Evolutionary conservation across 1,284 basidiomycete genomes (phyloP).

Genomic region (Moesziomyces aphidis): DNA sequence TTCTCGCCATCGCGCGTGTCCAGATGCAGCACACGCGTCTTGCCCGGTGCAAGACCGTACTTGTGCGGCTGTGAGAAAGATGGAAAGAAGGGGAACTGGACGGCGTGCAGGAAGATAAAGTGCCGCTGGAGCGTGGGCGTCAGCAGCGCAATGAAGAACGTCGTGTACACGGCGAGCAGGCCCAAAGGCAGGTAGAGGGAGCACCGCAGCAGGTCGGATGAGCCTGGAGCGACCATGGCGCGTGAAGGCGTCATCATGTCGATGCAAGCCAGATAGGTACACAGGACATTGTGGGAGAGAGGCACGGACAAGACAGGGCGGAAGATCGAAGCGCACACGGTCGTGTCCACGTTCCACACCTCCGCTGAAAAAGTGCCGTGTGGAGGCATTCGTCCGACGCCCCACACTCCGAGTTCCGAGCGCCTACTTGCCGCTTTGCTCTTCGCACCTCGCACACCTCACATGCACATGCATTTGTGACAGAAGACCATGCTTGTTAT

Average conservation of each 20-base stretch:
- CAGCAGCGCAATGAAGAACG: constrained; percentile 44
- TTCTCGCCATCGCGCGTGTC: constrained; percentile 80
- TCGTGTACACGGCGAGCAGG: constrained; percentile 23
- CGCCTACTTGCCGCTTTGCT: too few species aligned
- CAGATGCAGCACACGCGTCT: constrained; percentile 79
- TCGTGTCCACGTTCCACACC: constrained; percentile 19
- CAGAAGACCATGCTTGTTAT: too few species aligned
- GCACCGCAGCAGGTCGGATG: constrained; percentile 8
- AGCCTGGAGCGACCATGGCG: not conserved
- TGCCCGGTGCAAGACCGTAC: constrained; percentile 74
- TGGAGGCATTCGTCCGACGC: constrained; percentile 18
- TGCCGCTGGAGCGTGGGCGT: constrained; percentile 31
- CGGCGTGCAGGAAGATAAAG: constrained; percentile 51
- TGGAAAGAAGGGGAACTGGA: constrained; percentile 49
- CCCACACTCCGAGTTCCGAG: constrained; percentile 8
- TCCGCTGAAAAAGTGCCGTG: not conserved
- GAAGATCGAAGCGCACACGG: not conserved
- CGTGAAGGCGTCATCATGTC: not conserved
- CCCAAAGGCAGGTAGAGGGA: constrained; percentile 20
- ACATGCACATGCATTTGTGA: not conserved
- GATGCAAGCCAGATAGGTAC: not conserved
- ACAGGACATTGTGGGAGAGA: not conserved
- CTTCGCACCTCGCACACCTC: constrained; percentile 1
- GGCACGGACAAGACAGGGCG: not conserved
- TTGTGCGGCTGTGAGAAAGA: constrained; percentile 19